Evolutionary conservation across 352 stramenopile genomes (phyloP).

Genomic region (Globisporangium apiculatum): DNA sequence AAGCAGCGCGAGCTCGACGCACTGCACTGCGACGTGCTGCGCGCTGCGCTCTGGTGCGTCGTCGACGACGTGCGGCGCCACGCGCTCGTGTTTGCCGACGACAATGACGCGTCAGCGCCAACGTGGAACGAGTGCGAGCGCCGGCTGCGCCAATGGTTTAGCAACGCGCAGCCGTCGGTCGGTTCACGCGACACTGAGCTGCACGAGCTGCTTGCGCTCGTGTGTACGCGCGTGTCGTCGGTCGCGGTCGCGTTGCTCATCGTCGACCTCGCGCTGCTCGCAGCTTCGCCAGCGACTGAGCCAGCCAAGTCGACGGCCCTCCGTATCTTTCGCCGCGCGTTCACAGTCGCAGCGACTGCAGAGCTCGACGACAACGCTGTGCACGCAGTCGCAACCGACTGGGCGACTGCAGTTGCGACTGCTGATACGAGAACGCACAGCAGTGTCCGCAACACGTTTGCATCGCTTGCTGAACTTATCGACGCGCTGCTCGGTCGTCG

Average conservation of each 20-base stretch:
- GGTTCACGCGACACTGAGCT: slow-evolving; percentile 1
- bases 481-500: background rate
- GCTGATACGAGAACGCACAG: background rate
- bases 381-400: slow-evolving; percentile 1
- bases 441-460: background rate
- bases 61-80: slow-evolving; percentile 12
- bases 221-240: slow-evolving; percentile 10
- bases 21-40: slow-evolving; percentile 27
- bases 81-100: background rate
- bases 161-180: background rate
- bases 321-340: slow-evolving; percentile 2
- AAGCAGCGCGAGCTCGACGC: slow-evolving; percentile 30
- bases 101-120: background rate
- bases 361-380: background rate
- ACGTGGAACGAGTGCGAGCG: slow-evolving; percentile 8
- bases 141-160: slow-evolving; percentile 11
- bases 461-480: background rate
- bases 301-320: background rate
- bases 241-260: slow-evolving; percentile 13
- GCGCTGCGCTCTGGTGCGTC: slow-evolving; percentile 23
- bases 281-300: background rate
- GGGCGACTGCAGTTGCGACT: slow-evolving; percentile 1
- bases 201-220: slow-evolving; percentile 1
- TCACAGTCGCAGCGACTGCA: background rate
- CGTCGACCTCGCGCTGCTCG: slow-evolving; percentile 5